These are phyloP conservation scores for Phytophthora pistaciae DNA, from an alignment of 352 stramenopile genomes.

Conservation along the genomic window DNA sequence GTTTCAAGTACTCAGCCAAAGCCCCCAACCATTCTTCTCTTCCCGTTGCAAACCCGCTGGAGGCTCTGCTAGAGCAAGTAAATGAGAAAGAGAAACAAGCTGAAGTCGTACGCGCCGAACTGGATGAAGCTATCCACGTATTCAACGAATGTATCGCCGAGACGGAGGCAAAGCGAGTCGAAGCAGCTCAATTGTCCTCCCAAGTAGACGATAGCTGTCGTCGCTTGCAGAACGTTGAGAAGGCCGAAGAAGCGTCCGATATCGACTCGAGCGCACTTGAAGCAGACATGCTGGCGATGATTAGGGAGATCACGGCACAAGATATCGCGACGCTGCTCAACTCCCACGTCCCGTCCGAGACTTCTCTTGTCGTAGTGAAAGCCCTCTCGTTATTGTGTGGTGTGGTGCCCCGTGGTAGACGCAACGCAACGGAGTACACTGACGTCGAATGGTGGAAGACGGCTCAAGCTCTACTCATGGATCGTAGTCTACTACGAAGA, in stretches of 20 bases:
- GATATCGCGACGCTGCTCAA: constrained; percentile 80
- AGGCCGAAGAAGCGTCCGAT: constrained; percentile 53
- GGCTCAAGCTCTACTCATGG: constrained; percentile 82
- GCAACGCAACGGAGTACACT: constrained; percentile 73
- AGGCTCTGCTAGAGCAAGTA: constrained; percentile 34
- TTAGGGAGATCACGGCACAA: constrained; percentile 75
- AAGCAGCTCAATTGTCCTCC: constrained; percentile 49
- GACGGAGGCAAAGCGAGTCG: constrained; percentile 68
- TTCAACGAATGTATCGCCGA: constrained; percentile 83
- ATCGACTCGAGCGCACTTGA: constrained; percentile 67
- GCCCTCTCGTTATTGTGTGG: constrained; percentile 78
- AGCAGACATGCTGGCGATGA: constrained; percentile 64
- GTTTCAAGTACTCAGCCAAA: constrained; percentile 53
- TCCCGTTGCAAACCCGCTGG: constrained; percentile 16
- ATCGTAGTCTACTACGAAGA: constrained; percentile 68
- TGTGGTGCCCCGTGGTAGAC: constrained; percentile 57
- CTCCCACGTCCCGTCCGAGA: constrained; percentile 55
- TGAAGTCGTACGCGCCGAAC: constrained; percentile 22
- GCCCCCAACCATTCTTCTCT: not conserved
- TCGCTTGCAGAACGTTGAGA: constrained; percentile 62
- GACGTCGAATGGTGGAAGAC: constrained; percentile 86
- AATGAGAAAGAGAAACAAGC: constrained; percentile 28
- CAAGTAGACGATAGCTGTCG: constrained; percentile 65
- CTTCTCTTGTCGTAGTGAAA: constrained; percentile 73
- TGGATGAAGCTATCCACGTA: constrained; percentile 54